These are phyloP conservation scores for Elsinoe necatrix DNA, from an alignment of 2,329 filamentous ascomycete genomes.

Conservation along the genomic window DNA sequence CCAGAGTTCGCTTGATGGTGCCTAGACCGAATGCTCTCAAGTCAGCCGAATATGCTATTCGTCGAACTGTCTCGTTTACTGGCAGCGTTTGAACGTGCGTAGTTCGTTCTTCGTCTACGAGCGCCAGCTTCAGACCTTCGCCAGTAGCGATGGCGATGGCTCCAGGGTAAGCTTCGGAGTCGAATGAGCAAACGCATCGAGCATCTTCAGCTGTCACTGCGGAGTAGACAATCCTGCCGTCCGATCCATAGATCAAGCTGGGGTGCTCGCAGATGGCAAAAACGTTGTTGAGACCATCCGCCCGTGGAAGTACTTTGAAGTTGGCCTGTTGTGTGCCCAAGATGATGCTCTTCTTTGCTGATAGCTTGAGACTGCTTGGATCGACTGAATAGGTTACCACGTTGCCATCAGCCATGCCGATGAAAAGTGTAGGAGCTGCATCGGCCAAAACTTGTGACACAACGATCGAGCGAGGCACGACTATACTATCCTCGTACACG, in stretches of 20 bases:
- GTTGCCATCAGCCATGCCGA: slow-evolving; percentile 86
- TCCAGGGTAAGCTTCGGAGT: slow-evolving; percentile 69
- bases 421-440: slow-evolving; percentile 67
- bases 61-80: slow-evolving; percentile 72
- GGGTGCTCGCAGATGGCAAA: slow-evolving; percentile 93
- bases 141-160: slow-evolving; percentile 75
- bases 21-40: slow-evolving; percentile 80
- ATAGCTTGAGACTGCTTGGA: slow-evolving; percentile 51
- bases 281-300: slow-evolving; percentile 62
- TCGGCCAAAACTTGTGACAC: slow-evolving; percentile 64
- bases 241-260: slow-evolving; percentile 82
- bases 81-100: slow-evolving; percentile 79
- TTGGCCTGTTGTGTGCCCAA: slow-evolving; percentile 78
- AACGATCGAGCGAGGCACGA: slow-evolving; percentile 73
- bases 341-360: slow-evolving; percentile 68
- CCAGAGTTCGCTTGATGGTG: slow-evolving; percentile 67
- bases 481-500: slow-evolving; percentile 54
- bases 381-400: slow-evolving; percentile 76
- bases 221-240: slow-evolving; percentile 83
- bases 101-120: slow-evolving; percentile 73
- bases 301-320: slow-evolving; percentile 67
- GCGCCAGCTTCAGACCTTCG: slow-evolving; percentile 65
- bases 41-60: slow-evolving; percentile 73
- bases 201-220: slow-evolving; percentile 86
- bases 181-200: slow-evolving; percentile 71